These are phyloP conservation scores for Trametes cubensis DNA, from an alignment of 768 basidiomycete genomes.

Conservation along the genomic window DNA sequence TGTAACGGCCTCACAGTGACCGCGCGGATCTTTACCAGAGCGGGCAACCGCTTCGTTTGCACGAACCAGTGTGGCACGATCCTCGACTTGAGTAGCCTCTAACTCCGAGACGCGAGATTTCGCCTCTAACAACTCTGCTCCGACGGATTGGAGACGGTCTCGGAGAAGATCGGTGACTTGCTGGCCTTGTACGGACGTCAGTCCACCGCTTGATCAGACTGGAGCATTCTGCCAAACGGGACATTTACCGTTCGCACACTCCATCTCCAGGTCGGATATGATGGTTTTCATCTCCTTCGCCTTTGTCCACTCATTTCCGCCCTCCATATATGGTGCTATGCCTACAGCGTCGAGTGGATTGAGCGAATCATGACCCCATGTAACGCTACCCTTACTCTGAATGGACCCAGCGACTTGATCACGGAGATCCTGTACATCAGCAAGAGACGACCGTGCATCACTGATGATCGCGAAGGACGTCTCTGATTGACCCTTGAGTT, in stretches of 20 bases:
- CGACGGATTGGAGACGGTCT: constrained; percentile 46
- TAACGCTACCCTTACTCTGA: constrained; percentile 14
- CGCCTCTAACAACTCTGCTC: constrained; percentile 46
- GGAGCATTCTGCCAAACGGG: not conserved
- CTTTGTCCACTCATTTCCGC: constrained; percentile 23
- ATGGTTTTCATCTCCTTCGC: constrained; percentile 17
- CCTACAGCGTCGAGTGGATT: constrained; percentile 10
- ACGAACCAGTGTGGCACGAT: constrained; percentile 18
- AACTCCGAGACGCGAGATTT: constrained; percentile 43
- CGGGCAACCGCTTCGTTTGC: not conserved
- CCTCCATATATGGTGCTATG: constrained; percentile 29
- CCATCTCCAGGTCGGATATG: constrained; percentile 26
- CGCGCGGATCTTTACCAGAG: not conserved
- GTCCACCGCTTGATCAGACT: not conserved
- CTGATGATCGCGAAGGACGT: constrained; percentile 23
- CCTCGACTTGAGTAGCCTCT: constrained; percentile 34
- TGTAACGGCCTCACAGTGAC: not conserved
- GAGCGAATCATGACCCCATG: no score
- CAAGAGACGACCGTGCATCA: constrained; percentile 27
- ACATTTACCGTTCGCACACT: constrained; percentile 28
- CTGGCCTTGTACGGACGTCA: constrained; percentile 37
- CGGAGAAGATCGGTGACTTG: constrained; percentile 53
- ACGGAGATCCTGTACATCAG: constrained; percentile 29
- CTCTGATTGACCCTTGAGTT: constrained; percentile 31
- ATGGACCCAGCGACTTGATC: constrained; percentile 21